Conservation (phyloP, 106 monocot species). For the Hemerocallis citrina region DNA sequence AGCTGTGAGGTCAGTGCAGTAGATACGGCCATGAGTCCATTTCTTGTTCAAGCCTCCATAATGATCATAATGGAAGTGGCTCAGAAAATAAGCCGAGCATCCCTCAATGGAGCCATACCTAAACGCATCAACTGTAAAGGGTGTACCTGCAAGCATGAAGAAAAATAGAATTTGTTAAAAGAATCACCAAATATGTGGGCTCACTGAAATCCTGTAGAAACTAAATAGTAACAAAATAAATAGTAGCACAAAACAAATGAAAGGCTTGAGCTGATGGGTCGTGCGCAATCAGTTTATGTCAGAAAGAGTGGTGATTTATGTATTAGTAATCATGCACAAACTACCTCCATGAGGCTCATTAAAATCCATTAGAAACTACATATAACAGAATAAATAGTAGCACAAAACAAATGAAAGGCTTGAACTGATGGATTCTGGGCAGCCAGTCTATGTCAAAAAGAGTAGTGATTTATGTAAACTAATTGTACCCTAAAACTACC, state of each 20-base stretch:
- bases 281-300: not conserved
- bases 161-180: not conserved
- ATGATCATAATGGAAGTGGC: conserved; percentile 63
- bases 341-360: too few species aligned
- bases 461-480: too few species aligned
- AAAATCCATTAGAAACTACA: not conserved
- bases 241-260: not conserved
- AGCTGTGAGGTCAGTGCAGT: conserved; percentile 56
- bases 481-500: too few species aligned
- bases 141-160: conserved; percentile 29
- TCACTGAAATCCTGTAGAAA: not conserved
- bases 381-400: not conserved
- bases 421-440: not conserved
- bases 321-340: too few species aligned
- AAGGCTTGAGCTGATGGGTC: not conserved
- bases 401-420: not conserved
- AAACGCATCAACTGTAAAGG: conserved; percentile 74
- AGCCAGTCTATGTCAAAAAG: not conserved
- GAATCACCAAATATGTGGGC: not conserved
- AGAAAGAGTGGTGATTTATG: too few species aligned
- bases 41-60: conserved; percentile 66
- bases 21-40: conserved; percentile 73
- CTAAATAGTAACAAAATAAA: not conserved
- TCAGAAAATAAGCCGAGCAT: conserved; percentile 64
- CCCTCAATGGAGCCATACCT: conserved; percentile 45